Percentiles rank a stretch among this genome's conserved stretches.
phyloP scores from a whole-genome alignment of 805 yeast genomes.

The Yamadazyma ubonensis region DNA sequence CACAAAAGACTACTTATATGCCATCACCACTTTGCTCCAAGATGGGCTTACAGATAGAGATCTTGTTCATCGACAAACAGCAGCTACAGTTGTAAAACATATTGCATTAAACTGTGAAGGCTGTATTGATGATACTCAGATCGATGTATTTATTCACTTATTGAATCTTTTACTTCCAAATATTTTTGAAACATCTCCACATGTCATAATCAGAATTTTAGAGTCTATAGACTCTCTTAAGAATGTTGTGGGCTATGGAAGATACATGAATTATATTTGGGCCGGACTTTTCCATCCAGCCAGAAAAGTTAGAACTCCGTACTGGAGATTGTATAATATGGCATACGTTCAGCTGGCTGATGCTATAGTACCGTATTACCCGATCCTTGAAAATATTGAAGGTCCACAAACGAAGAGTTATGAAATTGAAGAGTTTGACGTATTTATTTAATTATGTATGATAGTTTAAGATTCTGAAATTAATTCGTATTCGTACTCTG shows the following conservation, averaged over 20 bases:
- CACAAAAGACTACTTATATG: slow-evolving; percentile 78
- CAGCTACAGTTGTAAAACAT: slow-evolving; percentile 81
- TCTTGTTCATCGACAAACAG: slow-evolving; percentile 92
- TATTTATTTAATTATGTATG: slow-evolving; percentile 22
- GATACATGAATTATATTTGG: slow-evolving; percentile 73
- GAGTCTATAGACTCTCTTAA: slow-evolving; percentile 78
- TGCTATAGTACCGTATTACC: slow-evolving; percentile 80
- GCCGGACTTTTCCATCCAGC: slow-evolving; percentile 95
- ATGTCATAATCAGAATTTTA: slow-evolving; percentile 77
- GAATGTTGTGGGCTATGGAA: slow-evolving; percentile 72
- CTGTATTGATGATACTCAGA: slow-evolving; percentile 61
- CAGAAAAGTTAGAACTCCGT: slow-evolving; percentile 74
- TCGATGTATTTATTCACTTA: slow-evolving; percentile 70
- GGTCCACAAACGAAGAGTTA: slow-evolving; percentile 21
- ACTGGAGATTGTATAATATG: slow-evolving; percentile 80
- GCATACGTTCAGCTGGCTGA: slow-evolving; percentile 75
- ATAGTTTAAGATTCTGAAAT: background rate
- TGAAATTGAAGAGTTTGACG: slow-evolving; percentile 52
- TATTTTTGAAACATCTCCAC: slow-evolving; percentile 92
- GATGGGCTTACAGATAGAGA: slow-evolving; percentile 91
- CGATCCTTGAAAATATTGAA: slow-evolving; percentile 44
- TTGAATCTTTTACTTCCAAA: slow-evolving; percentile 85
- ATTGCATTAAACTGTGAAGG: slow-evolving; percentile 80
- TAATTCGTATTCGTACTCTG: background rate
- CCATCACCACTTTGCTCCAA: slow-evolving; percentile 74